Conservation (phyloP, 495 filamentous ascomycete genomes). For the Pyronema domesticum region DNA sequence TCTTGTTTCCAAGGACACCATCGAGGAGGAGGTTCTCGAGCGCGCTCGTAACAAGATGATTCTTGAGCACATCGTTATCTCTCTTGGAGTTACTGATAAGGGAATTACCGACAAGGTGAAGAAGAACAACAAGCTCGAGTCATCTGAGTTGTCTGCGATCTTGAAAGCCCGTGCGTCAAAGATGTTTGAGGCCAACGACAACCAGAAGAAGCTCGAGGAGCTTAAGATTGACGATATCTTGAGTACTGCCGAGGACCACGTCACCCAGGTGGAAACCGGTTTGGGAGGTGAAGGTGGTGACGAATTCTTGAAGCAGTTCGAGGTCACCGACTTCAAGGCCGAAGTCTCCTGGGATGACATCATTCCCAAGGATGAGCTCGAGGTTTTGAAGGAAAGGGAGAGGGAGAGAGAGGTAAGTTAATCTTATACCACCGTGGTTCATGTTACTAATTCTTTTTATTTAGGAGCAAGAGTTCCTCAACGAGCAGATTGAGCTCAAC, state of each 20-base stretch:
- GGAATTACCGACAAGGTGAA: constrained; percentile 35
- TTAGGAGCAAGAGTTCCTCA: constrained; percentile 59
- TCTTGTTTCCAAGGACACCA: constrained; percentile 89
- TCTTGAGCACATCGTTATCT: constrained; percentile 95
- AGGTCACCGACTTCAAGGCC: constrained; percentile 43
- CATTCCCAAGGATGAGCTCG: constrained; percentile 83
- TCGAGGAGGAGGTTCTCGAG: constrained; percentile 94
- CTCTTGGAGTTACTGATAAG: constrained; percentile 85
- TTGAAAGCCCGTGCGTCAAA: constrained; percentile 32
- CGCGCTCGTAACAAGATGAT: constrained; percentile 93
- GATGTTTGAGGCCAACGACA: constrained; percentile 92
- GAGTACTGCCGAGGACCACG: constrained; percentile 85
- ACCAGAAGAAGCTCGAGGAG: constrained; percentile 89
- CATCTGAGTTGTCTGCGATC: constrained; percentile 23
- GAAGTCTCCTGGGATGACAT: constrained; percentile 93
- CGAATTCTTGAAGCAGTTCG: constrained; percentile 78
- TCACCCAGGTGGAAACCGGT: constrained; percentile 71
- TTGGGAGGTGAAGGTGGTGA: constrained; percentile 82
- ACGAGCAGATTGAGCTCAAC: constrained; percentile 65
- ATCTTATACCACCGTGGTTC: background rate
- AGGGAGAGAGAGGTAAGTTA: constrained; percentile 35
- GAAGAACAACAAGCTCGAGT: constrained; percentile 50
- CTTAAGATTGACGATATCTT: constrained; percentile 97
- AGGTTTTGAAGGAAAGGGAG: constrained; percentile 73
- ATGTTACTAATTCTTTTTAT: constrained; percentile 4